Evolutionary conservation across 768 basidiomycete species (phyloP).

Genomic region (Suillus lakei): DNA sequence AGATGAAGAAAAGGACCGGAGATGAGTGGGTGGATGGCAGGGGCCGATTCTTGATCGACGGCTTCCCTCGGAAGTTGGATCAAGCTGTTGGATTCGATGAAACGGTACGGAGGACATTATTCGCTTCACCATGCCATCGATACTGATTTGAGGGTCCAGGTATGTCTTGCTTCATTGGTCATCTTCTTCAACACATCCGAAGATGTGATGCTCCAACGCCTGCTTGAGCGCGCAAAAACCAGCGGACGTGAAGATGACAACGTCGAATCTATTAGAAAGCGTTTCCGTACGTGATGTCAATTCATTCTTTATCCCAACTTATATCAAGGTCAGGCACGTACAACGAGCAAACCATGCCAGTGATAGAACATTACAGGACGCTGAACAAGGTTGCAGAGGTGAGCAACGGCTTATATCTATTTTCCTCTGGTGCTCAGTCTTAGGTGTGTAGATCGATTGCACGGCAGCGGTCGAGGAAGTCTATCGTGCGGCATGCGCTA

Average conservation of each 20-base stretch:
- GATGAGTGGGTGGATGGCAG: conserved; percentile 70
- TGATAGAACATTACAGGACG: conserved; percentile 79
- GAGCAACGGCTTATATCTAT: conserved; percentile 22
- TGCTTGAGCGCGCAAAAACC: conserved; percentile 91
- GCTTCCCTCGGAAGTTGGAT: conserved; percentile 99
- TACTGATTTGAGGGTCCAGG: conserved; percentile 45
- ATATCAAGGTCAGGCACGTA: background rate
- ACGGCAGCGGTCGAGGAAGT: conserved; percentile 73
- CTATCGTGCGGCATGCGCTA: conserved; percentile 59
- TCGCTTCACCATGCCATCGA: background rate
- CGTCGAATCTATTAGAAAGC: conserved; percentile 90
- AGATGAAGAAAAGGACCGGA: conserved; percentile 49
- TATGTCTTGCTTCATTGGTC: conserved; percentile 80
- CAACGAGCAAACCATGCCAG: conserved; percentile 79
- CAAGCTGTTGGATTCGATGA: conserved; percentile 93
- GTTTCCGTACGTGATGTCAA: conserved; percentile 73
- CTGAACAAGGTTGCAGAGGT: conserved; percentile 82
- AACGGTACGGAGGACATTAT: conserved; percentile 51
- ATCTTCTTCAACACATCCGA: conserved; percentile 90
- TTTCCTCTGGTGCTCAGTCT: conserved; percentile 3
- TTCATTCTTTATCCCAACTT: background rate
- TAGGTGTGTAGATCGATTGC: conserved; percentile 62
- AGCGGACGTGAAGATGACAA: conserved; percentile 98
- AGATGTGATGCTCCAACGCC: conserved; percentile 82
- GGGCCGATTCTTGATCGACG: conserved; percentile 94